A percentile compares a stretch with the other conserved stretches of the same genome.
Evolutionary conservation across 768 basidiomycete genomes (phyloP).

Genomic region (Leccinellum luteum): DNA sequence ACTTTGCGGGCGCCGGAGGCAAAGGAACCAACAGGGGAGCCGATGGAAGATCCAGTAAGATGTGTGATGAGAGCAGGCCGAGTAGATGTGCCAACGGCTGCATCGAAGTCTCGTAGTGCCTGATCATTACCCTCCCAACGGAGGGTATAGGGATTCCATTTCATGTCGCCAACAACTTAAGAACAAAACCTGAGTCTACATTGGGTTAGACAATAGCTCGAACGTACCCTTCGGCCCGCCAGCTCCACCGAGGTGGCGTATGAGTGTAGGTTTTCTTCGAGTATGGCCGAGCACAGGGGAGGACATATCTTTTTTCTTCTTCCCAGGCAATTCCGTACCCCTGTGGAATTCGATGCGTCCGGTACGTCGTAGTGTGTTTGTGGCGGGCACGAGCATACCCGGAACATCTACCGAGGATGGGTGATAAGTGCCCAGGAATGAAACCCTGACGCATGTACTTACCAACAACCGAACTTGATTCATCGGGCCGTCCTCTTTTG

Average conservation of each 20-base stretch:
- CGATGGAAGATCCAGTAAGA: slow-evolving; percentile 82
- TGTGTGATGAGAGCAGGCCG: slow-evolving; percentile 96
- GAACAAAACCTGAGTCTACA: slow-evolving; percentile 14
- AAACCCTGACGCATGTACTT: slow-evolving; percentile 17
- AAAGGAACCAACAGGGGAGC: slow-evolving; percentile 73
- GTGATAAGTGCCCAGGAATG: background rate
- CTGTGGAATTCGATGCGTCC: slow-evolving; percentile 56
- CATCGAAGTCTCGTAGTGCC: slow-evolving; percentile 85
- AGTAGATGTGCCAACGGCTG: slow-evolving; percentile 72
- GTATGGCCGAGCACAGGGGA: slow-evolving; percentile 47
- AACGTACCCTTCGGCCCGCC: slow-evolving; percentile 69
- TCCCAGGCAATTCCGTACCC: slow-evolving; percentile 39
- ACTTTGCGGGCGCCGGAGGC: slow-evolving; percentile 83
- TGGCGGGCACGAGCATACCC: slow-evolving; percentile 38
- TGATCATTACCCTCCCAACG: slow-evolving; percentile 99
- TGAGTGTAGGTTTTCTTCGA: slow-evolving; percentile 80
- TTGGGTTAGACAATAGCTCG: background rate
- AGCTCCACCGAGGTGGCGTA: slow-evolving; percentile 74
- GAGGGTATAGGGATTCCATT: slow-evolving; percentile 86
- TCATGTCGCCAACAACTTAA: slow-evolving; percentile 95
- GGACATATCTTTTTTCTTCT: slow-evolving; percentile 52
- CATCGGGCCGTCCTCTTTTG: slow-evolving; percentile 53
- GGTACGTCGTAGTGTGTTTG: slow-evolving; percentile 56
- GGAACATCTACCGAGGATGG: slow-evolving; percentile 16
- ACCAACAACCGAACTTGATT: slow-evolving; percentile 41